A percentile compares a stretch with the other conserved stretches of the same genome.
Conservation (phyloP, 1,139 yeast species). For the Taiozyma sp. region DNA sequence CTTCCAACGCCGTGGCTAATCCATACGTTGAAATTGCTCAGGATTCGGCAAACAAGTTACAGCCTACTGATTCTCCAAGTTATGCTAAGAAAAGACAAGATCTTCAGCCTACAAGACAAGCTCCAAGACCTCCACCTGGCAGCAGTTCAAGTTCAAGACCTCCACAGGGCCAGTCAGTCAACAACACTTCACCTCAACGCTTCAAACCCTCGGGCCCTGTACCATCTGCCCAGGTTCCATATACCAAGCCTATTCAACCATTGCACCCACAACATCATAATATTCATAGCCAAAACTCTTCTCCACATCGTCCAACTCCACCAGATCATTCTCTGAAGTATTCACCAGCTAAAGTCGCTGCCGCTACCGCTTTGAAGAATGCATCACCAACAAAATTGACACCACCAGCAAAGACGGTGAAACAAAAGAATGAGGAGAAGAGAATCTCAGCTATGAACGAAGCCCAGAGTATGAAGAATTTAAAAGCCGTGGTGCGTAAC, state of each 20-base stretch:
- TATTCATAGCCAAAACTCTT: conserved; percentile 2
- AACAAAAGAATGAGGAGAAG: conserved; percentile 49
- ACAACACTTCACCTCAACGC: conserved; percentile 11
- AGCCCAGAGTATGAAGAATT: conserved; percentile 77
- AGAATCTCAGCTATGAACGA: conserved; percentile 75
- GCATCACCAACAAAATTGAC: conserved; percentile 23
- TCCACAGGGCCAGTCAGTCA: not conserved
- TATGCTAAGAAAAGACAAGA: conserved; percentile 9
- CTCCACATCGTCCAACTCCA: conserved; percentile 2
- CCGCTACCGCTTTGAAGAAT: conserved; percentile 24
- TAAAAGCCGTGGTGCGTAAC: conserved; percentile 77
- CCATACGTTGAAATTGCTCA: not conserved
- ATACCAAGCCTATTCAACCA: conserved; percentile 10
- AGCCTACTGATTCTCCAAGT: conserved; percentile 8
- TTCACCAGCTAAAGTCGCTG: conserved; percentile 25
- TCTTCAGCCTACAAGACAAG: conserved; percentile 22
- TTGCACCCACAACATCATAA: conserved; percentile 12
- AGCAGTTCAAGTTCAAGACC: not conserved
- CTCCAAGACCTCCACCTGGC: conserved; percentile 23
- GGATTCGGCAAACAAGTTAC: not conserved
- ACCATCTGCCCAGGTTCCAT: conserved; percentile 4
- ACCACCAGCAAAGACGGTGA: conserved; percentile 29
- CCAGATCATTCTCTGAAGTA: conserved; percentile 8
- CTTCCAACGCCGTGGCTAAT: conserved; percentile 23
- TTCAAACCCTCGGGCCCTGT: conserved; percentile 2